Evolutionary conservation across 2,329 filamentous ascomycete species (phyloP).

Genomic region (Talaromyces atroroseus): DNA sequence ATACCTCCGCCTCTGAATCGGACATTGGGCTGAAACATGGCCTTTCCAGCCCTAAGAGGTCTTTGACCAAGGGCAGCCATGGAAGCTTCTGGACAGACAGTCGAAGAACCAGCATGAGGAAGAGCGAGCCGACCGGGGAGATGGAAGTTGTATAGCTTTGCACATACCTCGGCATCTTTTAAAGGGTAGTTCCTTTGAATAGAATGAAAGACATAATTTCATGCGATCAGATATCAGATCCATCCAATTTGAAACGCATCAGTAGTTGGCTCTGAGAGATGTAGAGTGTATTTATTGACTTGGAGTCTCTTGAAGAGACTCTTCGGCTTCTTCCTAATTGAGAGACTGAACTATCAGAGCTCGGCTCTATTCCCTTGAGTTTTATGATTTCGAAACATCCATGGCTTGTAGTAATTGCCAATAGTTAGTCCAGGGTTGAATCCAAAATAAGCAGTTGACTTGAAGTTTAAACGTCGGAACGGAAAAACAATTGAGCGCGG

Average conservation of each 20-base stretch:
- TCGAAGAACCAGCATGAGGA: background rate
- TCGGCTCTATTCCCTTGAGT: no score
- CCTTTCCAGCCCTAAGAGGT: slow-evolving; percentile 9
- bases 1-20: background rate
- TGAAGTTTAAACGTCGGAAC: background rate
- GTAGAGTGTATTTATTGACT: no score
- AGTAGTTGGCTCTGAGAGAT: no score
- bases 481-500: background rate
- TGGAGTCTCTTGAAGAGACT: no score
- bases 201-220: background rate
- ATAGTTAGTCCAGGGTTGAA: background rate
- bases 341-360: no score
- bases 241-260: no score
- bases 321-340: no score
- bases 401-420: no score
- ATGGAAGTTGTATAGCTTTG: background rate
- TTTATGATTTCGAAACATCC: no score
- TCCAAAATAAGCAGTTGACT: background rate
- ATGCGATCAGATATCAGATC: background rate
- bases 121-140: background rate
- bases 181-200: background rate
- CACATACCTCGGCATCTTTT: background rate
- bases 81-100: slow-evolving; percentile 9
- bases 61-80: slow-evolving; percentile 7
- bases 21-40: slow-evolving; percentile 14